phyloP scores from a whole-genome alignment of 495 filamentous ascomycete species.

The Xylaria castorea region DNA sequence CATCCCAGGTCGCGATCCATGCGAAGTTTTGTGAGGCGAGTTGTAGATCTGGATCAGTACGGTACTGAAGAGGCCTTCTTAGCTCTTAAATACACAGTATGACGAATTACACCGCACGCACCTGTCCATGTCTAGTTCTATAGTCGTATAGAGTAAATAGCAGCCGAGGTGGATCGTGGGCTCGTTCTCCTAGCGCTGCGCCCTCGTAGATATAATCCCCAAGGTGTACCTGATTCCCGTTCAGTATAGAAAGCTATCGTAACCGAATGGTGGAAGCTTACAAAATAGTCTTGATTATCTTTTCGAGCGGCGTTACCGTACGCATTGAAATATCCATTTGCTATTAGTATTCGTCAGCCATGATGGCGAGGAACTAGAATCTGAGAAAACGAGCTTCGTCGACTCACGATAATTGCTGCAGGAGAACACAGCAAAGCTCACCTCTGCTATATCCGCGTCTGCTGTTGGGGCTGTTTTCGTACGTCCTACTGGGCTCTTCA shows the following conservation, averaged over 20 bases:
- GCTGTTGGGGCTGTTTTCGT: conserved; percentile 61
- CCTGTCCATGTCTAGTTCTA: conserved; percentile 51
- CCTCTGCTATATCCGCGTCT: conserved; percentile 45
- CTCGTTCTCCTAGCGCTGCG: conserved; percentile 39
- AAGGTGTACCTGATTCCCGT: conserved; percentile 54
- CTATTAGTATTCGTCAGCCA: conserved; percentile 32
- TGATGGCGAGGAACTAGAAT: neutral
- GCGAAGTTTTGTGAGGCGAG: conserved; percentile 63
- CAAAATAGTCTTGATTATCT: conserved; percentile 69
- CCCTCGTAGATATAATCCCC: conserved; percentile 75
- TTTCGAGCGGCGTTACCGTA: conserved; percentile 71
- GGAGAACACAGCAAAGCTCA: conserved; percentile 63
- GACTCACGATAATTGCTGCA: conserved; percentile 62
- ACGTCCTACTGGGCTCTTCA: conserved; percentile 54
- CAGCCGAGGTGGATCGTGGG: conserved; percentile 34
- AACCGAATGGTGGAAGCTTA: neutral
- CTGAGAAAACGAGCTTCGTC: neutral
- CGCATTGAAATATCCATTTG: conserved; percentile 64
- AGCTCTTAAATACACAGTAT: neutral
- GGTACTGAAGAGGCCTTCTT: conserved; percentile 51
- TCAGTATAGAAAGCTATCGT: neutral
- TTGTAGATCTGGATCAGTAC: conserved; percentile 67
- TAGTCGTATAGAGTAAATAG: conserved; percentile 63
- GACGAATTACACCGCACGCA: conserved; percentile 11
- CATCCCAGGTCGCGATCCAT: conserved; percentile 77